A percentile compares a stretch with the other conserved stretches of the same genome.
Conservation (phyloP, 768 basidiomycete genomes). For the Cantharellus anzutake region DNA sequence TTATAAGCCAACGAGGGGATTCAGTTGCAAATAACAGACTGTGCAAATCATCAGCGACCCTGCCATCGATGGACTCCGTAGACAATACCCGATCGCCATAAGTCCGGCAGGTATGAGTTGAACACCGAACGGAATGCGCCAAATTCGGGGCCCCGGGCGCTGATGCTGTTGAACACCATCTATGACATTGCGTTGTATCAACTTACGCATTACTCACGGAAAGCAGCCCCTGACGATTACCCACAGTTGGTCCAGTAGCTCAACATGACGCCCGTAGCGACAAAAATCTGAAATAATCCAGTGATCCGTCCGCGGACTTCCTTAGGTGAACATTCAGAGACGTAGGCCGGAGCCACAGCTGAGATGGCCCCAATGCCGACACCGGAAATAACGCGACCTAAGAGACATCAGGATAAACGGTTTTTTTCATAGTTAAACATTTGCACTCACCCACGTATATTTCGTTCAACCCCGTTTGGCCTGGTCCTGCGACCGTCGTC, state of each 20-base stretch:
- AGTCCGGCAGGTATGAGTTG: slow-evolving; percentile 21
- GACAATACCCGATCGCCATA: slow-evolving; percentile 15
- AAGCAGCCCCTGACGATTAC: slow-evolving; percentile 12
- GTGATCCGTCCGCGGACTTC: slow-evolving; percentile 73
- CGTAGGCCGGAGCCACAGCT: slow-evolving; percentile 66
- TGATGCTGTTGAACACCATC: slow-evolving; percentile 9
- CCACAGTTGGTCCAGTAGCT: slow-evolving; percentile 65
- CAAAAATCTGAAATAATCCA: slow-evolving; percentile 75
- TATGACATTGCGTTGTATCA: background rate
- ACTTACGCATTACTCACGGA: background rate
- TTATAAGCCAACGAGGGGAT: slow-evolving; percentile 20
- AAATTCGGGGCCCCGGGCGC: slow-evolving; percentile 6
- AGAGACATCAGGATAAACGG: background rate
- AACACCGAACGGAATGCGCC: slow-evolving; percentile 14
- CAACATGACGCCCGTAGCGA: slow-evolving; percentile 68
- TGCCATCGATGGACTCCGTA: background rate
- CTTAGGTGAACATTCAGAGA: slow-evolving; percentile 76
- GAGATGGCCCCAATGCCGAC: slow-evolving; percentile 69
- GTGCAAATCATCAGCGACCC: background rate
- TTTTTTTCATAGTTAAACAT: too few species aligned
- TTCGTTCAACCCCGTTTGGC: slow-evolving; percentile 34
- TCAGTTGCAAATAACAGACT: slow-evolving; percentile 20
- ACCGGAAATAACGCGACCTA: slow-evolving; percentile 48
- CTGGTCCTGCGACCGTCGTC: slow-evolving; percentile 42
- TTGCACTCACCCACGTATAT: slow-evolving; percentile 42